These are phyloP conservation scores for Tetragonia tetragonoides DNA, from an alignment of 148 eudicot species.

Conservation along the genomic window DNA sequence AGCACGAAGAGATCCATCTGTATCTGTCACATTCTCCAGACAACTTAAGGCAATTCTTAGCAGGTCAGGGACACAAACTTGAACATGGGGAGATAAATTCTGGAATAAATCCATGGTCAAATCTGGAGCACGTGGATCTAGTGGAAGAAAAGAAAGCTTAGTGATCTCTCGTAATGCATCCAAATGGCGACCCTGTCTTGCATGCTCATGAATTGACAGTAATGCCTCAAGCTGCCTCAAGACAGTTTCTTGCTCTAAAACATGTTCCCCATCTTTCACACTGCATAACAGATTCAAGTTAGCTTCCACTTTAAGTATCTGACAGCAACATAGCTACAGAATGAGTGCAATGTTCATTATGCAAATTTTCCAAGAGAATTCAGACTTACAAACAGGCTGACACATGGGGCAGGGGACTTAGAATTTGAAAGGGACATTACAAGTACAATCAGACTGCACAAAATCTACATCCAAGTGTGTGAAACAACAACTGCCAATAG, in stretches of 20 bases:
- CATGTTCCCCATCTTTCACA: conserved; percentile 73
- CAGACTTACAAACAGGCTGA: not conserved
- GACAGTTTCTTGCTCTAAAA: conserved; percentile 76
- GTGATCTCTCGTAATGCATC: conserved; percentile 83
- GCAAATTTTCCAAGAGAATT: not conserved
- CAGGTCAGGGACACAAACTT: conserved; percentile 90
- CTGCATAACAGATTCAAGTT: conserved; percentile 36
- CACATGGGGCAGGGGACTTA: not conserved
- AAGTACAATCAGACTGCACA: not conserved
- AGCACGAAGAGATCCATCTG: conserved; percentile 94
- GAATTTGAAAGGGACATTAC: not conserved
- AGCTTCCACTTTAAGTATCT: conserved; percentile 2
- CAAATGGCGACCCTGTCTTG: conserved; percentile 52
- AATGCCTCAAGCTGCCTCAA: conserved; percentile 89
- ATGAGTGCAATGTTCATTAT: not conserved
- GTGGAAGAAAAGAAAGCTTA: conserved; percentile 83
- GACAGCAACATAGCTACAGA: conserved; percentile 6
- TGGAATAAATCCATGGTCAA: conserved; percentile 49
- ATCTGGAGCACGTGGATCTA: conserved; percentile 75
- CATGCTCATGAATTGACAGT: conserved; percentile 65
- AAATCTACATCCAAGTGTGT: not conserved
- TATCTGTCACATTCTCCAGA: conserved; percentile 74
- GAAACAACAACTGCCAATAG: not conserved
- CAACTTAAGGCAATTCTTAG: conserved; percentile 78
- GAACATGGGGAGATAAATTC: conserved; percentile 72